Conservation (phyloP, 73 alveolate species). For the Symbiodinium pilosum region DNA sequence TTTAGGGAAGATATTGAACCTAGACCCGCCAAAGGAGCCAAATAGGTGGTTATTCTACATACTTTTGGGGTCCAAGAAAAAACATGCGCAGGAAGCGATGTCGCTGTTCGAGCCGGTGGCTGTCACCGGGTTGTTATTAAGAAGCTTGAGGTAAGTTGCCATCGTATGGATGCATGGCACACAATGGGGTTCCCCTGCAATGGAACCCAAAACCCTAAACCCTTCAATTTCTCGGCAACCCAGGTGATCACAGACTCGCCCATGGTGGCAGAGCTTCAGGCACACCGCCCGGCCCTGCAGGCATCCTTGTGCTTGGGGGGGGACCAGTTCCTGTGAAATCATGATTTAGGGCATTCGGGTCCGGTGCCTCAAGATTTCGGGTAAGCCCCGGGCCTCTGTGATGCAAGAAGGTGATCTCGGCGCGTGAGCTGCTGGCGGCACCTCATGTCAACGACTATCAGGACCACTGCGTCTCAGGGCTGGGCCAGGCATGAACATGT, state of each 20-base stretch:
- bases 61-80: no score
- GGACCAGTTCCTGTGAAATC: background rate
- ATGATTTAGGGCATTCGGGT: background rate
- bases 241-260: slow-evolving; percentile 51
- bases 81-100: slow-evolving; percentile 94
- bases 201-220: no score
- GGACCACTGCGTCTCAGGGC: background rate
- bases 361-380: no score
- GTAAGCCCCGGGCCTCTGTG: no score
- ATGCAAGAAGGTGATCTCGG: slow-evolving; percentile 7
- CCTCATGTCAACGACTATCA: background rate
- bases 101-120: slow-evolving; percentile 80
- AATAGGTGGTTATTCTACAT: no score
- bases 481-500: background rate
- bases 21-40: no score
- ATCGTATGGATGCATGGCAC: no score
- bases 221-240: no score
- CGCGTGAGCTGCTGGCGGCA: slow-evolving; percentile 3
- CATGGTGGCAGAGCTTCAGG: slow-evolving; percentile 36
- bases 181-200: no score
- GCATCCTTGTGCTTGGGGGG: background rate
- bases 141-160: no score
- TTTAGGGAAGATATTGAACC: no score
- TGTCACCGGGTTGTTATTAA: no score
- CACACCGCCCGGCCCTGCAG: slow-evolving; percentile 53